Percentiles rank a stretch among this genome's conserved stretches.
Conservation (phyloP, 768 basidiomycete species). For the Harrya chromipes region DNA sequence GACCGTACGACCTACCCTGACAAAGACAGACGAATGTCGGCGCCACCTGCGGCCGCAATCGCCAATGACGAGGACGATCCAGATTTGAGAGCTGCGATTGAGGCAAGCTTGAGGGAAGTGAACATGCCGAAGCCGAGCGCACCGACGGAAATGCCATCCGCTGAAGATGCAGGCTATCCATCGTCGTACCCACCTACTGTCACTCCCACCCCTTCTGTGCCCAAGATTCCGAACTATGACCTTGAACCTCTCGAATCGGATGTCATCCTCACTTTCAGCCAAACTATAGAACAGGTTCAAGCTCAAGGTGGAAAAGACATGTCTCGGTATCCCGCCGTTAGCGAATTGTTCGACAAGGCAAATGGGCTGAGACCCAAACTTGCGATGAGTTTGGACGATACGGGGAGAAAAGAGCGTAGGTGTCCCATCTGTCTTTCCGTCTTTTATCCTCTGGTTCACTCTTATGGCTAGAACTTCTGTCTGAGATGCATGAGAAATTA, state of each 20-base stretch:
- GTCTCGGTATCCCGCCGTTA: conserved; percentile 78
- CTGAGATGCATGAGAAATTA: conserved; percentile 93
- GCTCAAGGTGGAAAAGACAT: conserved; percentile 76
- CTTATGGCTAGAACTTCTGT: conserved; percentile 61
- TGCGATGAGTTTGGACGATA: conserved; percentile 79
- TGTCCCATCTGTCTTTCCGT: conserved; percentile 13
- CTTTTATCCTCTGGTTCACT: neutral
- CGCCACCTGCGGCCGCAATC: conserved; percentile 25
- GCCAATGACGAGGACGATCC: conserved; percentile 82
- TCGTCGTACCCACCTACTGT: conserved; percentile 45
- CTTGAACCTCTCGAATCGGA: conserved; percentile 80
- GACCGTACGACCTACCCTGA: conserved; percentile 51
- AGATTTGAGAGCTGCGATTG: conserved; percentile 90
- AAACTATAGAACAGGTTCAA: conserved; percentile 83
- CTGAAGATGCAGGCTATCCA: conserved; percentile 47
- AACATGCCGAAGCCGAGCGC: conserved; percentile 77
- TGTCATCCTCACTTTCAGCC: conserved; percentile 85
- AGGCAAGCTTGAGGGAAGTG: conserved; percentile 88
- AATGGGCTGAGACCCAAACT: conserved; percentile 77
- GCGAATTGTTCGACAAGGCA: conserved; percentile 82
- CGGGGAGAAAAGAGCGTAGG: conserved; percentile 81
- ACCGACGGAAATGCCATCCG: conserved; percentile 57
- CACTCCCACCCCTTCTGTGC: conserved; percentile 36
- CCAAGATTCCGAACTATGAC: conserved; percentile 73
- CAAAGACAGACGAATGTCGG: conserved; percentile 10